These are phyloP conservation scores for Apiotrichum mycotoxinovorans DNA, from an alignment of 1,284 basidiomycete genomes.

Conservation along the genomic window DNA sequence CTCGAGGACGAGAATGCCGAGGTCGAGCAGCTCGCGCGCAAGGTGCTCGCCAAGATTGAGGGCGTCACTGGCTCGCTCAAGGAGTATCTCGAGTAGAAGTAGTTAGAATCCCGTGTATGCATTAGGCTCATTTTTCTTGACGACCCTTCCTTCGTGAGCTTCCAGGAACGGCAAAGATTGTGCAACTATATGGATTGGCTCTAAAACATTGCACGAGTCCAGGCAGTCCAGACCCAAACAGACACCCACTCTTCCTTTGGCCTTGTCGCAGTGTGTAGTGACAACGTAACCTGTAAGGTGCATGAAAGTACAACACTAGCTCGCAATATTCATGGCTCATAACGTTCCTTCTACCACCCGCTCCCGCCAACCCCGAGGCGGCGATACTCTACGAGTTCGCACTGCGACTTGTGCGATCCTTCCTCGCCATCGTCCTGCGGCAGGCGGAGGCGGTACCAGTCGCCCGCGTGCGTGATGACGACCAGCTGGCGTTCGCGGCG, in stretches of 20 bases:
- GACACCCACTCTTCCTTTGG: no score
- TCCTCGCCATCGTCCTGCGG: constrained; percentile 49
- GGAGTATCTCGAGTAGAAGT: constrained; percentile 45
- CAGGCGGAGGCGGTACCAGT: constrained; percentile 85
- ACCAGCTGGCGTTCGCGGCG: constrained; percentile 68
- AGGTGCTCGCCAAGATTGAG: constrained; percentile 51
- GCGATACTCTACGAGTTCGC: constrained; percentile 45
- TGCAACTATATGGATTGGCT: no score
- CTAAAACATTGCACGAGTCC: no score
- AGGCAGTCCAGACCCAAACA: no score
- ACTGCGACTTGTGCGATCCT: constrained; percentile 19
- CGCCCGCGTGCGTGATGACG: constrained; percentile 79
- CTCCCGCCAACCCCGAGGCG: constrained; percentile 41
- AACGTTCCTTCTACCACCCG: constrained; percentile 38
- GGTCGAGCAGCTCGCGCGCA: constrained; percentile 49
- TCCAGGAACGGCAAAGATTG: no score
- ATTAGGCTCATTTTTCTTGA: neutral
- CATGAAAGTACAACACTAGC: constrained; percentile 3
- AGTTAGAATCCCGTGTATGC: neutral
- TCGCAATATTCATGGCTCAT: no score
- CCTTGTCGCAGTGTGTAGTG: no score
- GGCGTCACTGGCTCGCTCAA: constrained; percentile 48
- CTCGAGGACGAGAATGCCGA: constrained; percentile 53
- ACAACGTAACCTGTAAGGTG: no score
- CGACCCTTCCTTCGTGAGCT: no score